Conservation (phyloP, 1,284 basidiomycete species). For the Anthracocystis panici-leucophaei region DNA sequence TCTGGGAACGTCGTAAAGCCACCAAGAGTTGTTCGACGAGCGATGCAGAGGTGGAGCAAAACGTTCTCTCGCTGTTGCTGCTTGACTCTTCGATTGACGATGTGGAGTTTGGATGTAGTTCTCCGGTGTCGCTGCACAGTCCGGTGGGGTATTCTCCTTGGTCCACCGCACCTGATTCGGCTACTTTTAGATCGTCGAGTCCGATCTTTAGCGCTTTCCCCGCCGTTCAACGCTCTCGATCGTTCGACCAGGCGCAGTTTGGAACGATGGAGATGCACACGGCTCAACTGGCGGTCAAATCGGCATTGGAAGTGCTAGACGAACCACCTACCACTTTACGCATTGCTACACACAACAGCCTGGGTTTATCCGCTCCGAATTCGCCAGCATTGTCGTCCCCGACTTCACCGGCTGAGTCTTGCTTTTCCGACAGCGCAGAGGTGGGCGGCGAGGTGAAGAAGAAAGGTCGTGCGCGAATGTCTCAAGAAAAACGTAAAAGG, state of each 20-base stretch:
- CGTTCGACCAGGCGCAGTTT: constrained; percentile 10
- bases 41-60: constrained; percentile 36
- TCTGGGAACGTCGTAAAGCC: constrained; percentile 44
- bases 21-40: constrained; percentile 19
- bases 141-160: constrained; percentile 8
- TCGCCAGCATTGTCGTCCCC: constrained; percentile 32
- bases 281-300: constrained; percentile 44
- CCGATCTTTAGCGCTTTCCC: background rate
- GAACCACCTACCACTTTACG: constrained; percentile 20
- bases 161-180: background rate
- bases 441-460: constrained; percentile 14
- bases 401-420: constrained; percentile 24
- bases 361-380: constrained; percentile 17
- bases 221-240: constrained; percentile 10
- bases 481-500: constrained; percentile 58
- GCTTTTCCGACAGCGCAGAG: constrained; percentile 31
- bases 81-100: constrained; percentile 34
- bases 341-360: constrained; percentile 7
- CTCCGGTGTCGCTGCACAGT: constrained; percentile 13
- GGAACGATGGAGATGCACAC: constrained; percentile 39
- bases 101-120: background rate
- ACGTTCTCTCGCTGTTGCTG: constrained; percentile 41
- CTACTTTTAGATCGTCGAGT: background rate
- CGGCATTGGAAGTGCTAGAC: constrained; percentile 40
- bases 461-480: constrained; percentile 59